phyloP scores from a whole-genome alignment of 2,329 filamentous ascomycete genomes.

The Rhytidhysteron rufulum region DNA sequence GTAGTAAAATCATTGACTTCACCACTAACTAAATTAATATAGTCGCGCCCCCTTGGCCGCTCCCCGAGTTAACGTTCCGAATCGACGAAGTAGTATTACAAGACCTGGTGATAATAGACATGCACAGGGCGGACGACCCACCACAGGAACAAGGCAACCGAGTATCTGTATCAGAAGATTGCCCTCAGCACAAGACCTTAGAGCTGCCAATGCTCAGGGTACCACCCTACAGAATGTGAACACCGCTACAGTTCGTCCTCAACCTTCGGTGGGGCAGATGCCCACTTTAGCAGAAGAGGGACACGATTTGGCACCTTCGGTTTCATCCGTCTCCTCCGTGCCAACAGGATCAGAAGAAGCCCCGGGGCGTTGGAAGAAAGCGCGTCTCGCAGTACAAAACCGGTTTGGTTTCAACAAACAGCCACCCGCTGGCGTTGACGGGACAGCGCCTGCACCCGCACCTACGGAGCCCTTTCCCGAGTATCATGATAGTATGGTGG shows the following conservation, averaged over 20 bases:
- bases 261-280: not conserved
- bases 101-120: not conserved
- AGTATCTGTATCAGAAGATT: constrained; percentile 34
- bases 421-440: constrained; percentile 1
- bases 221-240: constrained; percentile 6
- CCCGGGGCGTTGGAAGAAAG: not conserved
- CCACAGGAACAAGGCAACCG: constrained; percentile 23
- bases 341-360: not conserved
- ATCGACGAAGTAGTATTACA: constrained; percentile 20
- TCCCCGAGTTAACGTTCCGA: constrained; percentile 5
- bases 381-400: not conserved
- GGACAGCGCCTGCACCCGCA: not conserved
- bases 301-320: not conserved
- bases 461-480: constrained; percentile 24
- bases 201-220: constrained; percentile 7
- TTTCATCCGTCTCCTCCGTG: not conserved
- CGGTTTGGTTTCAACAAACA: not conserved
- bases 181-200: constrained; percentile 23
- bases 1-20: too few species aligned
- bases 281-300: not conserved
- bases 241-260: not conserved
- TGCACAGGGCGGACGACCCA: constrained; percentile 18
- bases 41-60: too few species aligned
- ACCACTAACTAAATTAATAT: not conserved
- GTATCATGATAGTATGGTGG: constrained; percentile 61